Evolutionary conservation across 1,139 yeast genomes (phyloP), one percentile per base, ranked within the genome.

Genomic region (Maudiozyma humilis): DNA sequence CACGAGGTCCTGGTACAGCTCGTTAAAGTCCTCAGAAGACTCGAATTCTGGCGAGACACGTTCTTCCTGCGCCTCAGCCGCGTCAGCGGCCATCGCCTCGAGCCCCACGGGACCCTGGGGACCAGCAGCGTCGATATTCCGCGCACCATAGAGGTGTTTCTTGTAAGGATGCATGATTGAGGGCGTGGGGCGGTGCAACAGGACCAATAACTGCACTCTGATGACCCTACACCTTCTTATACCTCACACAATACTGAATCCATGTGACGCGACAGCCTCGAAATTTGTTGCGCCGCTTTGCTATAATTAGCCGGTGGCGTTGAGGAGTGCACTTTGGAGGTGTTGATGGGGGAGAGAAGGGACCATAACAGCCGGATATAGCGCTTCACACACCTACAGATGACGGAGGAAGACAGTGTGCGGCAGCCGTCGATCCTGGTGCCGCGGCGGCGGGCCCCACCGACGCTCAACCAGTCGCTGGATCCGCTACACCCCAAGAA

Each of bases 151-250:
- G 15, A 52, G 40, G 33, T 51, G 52, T 36, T 41, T 50, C 42
- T 51, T 52, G 36, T 52, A 52, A 8, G 55, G 55, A 43, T 52
- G 55, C 43, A 52, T 40, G n/a, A n/a, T n/a, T n/a, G n/a, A n/a
- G n/a, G n/a, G n/a, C n/a, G n/a, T n/a, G n/a, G n/a, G n/a, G n/a
- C n/a, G n/a, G n/a, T n/a, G n/a, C 27, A 23, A 23, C 6, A 23
- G 27, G 27, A 23, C 27, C 27, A 23, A n/a, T n/a, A n/a, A n/a
- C n/a, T n/a, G n/a, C n/a, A n/a, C n/a, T n/a, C n/a, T n/a, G n/a
- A n/a, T n/a, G n/a, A n/a, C n/a, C n/a, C n/a, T n/a, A n/a, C n/a
- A n/a, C n/a, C n/a, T n/a, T n/a, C n/a, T n/a, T n/a, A n/a, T n/a
- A n/a, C n/a, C n/a, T n/a, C n/a, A n/a, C n/a, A n/a, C n/a, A n/a